Conservation (phyloP, 768 basidiomycete genomes). For the Pluteus cervinus region DNA sequence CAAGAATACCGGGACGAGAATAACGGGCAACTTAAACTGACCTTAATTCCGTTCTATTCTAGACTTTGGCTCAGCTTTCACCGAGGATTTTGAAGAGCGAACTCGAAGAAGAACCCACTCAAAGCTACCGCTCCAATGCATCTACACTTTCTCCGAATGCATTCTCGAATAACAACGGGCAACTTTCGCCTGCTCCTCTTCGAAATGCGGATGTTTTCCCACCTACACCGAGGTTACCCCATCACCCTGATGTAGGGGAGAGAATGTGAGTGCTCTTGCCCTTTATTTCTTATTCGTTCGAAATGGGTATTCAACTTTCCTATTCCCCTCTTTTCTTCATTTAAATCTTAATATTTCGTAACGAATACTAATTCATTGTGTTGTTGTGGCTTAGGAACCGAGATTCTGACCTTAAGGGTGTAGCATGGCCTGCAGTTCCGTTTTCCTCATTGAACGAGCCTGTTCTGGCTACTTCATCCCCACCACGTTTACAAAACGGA, state of each 20-base stretch:
- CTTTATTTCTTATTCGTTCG: constrained; percentile 4
- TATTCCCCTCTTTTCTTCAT: too few species aligned
- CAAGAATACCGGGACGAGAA: neutral
- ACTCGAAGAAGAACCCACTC: constrained; percentile 29
- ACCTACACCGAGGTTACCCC: constrained; percentile 30
- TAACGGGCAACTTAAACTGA: neutral
- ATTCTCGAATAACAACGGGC: constrained; percentile 15
- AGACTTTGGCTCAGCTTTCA: constrained; percentile 65
- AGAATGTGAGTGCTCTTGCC: constrained; percentile 13
- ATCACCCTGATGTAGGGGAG: constrained; percentile 22
- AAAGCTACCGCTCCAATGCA: constrained; percentile 15
- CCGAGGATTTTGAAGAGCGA: constrained; percentile 43
- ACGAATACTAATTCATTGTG: too few species aligned
- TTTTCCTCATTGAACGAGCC: constrained; percentile 29
- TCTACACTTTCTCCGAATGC: constrained; percentile 26
- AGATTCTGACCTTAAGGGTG: constrained; percentile 7
- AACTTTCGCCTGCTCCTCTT: constrained; percentile 11
- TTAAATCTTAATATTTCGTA: too few species aligned
- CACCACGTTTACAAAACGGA: too few species aligned
- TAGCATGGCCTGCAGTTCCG: constrained; percentile 37
- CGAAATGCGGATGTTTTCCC: constrained; percentile 26
- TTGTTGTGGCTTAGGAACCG: too few species aligned
- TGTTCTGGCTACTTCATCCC: too few species aligned
- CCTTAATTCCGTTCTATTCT: too few species aligned
- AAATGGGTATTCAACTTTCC: too few species aligned